Evolutionary conservation across 2,329 filamentous ascomycete genomes (phyloP).

Genomic region (Cordyceps tenuipes): DNA sequence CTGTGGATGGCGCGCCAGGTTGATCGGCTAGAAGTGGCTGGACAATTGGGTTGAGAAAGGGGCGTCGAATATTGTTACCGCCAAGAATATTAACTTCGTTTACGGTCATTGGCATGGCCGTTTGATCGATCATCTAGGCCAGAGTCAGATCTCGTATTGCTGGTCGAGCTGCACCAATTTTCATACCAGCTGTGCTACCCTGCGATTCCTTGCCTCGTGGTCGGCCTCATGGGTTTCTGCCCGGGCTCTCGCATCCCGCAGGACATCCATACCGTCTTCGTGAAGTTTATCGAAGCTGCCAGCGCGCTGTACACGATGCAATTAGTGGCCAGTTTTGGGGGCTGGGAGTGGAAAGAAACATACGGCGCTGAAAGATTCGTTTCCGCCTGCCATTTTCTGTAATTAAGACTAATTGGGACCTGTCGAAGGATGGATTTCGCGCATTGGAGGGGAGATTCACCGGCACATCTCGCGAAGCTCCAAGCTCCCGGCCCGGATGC

Average conservation of each 20-base stretch:
- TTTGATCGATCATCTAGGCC: conserved; percentile 56
- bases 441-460: not conserved
- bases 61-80: conserved; percentile 70
- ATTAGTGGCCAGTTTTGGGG: not conserved
- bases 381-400: not conserved
- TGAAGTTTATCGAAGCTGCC: conserved; percentile 33
- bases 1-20: conserved; percentile 60
- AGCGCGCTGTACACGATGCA: conserved; percentile 21
- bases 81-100: conserved; percentile 78
- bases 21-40: conserved; percentile 65
- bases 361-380: not conserved
- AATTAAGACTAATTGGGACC: not conserved
- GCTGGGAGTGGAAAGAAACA: conserved; percentile 13
- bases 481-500: not conserved
- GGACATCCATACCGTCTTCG: conserved; percentile 28
- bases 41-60: conserved; percentile 77
- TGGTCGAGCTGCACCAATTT: not conserved
- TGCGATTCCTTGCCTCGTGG: conserved; percentile 31
- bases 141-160: not conserved
- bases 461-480: conserved; percentile 8
- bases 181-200: conserved; percentile 30
- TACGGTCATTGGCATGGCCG: conserved; percentile 79
- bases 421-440: not conserved
- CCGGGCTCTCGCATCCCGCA: conserved; percentile 30
- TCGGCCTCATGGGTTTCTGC: conserved; percentile 28